These are phyloP conservation scores for Cadophora sp. DNA, from an alignment of 2,329 filamentous ascomycete genomes.

Conservation along the genomic window DNA sequence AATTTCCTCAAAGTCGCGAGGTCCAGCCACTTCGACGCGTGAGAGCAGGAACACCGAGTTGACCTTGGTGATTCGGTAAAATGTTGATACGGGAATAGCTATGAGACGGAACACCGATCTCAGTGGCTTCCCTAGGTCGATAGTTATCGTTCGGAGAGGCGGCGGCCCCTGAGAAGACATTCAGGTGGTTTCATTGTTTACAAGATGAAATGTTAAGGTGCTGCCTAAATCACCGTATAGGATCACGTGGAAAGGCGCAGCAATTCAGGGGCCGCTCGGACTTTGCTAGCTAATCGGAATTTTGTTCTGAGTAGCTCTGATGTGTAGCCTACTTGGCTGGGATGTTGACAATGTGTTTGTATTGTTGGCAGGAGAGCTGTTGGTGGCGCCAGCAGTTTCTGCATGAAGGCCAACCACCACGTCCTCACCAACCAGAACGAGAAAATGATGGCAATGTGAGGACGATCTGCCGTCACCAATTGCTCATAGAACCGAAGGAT, in stretches of 20 bases:
- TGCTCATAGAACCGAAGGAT: too few relatives aligned
- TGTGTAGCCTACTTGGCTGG: neutral
- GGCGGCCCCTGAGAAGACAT: slow-evolving; percentile 11
- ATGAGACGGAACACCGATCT: neutral
- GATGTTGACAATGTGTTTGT: neutral
- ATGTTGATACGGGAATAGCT: neutral
- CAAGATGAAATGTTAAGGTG: slow-evolving; percentile 3
- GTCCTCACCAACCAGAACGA: neutral
- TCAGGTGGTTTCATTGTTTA: slow-evolving; percentile 7
- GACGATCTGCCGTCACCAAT: neutral
- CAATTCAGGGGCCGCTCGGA: neutral
- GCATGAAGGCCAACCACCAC: neutral
- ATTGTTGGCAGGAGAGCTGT: neutral
- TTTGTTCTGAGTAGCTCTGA: neutral
- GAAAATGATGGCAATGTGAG: neutral
- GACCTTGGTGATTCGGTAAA: neutral
- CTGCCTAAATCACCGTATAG: slow-evolving; percentile 6
- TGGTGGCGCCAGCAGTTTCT: neutral
- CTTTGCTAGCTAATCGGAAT: neutral
- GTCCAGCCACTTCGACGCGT: neutral
- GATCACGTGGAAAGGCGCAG: slow-evolving; percentile 9
- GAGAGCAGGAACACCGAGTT: neutral
- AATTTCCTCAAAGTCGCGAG: neutral
- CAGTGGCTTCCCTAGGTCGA: slow-evolving; percentile 1
- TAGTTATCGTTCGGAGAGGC: neutral